A percentile compares a stretch with the other conserved stretches of the same genome.
phyloP scores from a whole-genome alignment of 495 filamentous ascomycete species.

The Neurospora africana region DNA sequence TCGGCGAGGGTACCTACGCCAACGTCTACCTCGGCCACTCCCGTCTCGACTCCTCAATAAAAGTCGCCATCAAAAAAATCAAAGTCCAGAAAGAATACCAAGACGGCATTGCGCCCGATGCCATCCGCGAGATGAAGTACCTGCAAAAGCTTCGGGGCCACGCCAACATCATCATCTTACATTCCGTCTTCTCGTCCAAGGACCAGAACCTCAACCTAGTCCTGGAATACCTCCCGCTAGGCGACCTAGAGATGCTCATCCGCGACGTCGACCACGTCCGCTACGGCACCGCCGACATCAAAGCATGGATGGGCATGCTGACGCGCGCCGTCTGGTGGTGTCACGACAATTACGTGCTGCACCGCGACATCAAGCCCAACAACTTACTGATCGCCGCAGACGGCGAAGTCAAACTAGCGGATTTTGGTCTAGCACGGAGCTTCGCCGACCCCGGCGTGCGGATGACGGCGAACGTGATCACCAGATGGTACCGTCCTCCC shows the following conservation, averaged over 20 bases:
- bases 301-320: constrained; percentile 98
- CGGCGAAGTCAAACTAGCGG: constrained; percentile 87
- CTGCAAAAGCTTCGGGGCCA: constrained; percentile 83
- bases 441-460: constrained; percentile 78
- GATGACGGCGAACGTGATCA: constrained; percentile 95
- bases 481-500: constrained; percentile 90
- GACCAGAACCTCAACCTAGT: constrained; percentile 87
- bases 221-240: constrained; percentile 80
- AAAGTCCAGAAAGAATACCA: constrained; percentile 74
- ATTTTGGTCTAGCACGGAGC: constrained; percentile 87
- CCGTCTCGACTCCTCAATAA: constrained; percentile 49
- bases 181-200: constrained; percentile 86
- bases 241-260: constrained; percentile 90
- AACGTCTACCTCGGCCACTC: constrained; percentile 84
- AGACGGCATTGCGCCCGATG: constrained; percentile 86
- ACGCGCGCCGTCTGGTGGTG: constrained; percentile 91
- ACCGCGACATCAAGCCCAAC: constrained; percentile 99
- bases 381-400: constrained; percentile 90
- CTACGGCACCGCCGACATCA: constrained; percentile 68
- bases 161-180: constrained; percentile 85
- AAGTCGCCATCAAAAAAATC: constrained; percentile 97
- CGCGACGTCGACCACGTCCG: constrained; percentile 63
- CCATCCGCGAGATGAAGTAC: constrained; percentile 88
- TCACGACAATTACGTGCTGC: constrained; percentile 86
- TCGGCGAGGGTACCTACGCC: constrained; percentile 96